A percentile compares a stretch with the other conserved stretches of the same genome.
These are phyloP conservation scores for Pugionium cornutum DNA, from an alignment of 345 rosid species.

Conservation along the genomic window DNA sequence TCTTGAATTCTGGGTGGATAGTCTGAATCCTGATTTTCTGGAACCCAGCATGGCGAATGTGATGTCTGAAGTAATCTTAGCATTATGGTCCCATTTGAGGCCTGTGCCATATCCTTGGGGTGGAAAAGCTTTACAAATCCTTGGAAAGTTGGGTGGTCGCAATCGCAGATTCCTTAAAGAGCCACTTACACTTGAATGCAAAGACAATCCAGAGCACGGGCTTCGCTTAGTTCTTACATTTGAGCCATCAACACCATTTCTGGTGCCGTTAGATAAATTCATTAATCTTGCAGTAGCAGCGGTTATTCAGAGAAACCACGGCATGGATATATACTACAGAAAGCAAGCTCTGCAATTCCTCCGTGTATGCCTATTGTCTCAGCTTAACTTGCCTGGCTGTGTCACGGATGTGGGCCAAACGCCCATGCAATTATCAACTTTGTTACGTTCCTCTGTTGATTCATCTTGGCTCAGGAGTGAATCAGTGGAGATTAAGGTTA, in stretches of 20 bases:
- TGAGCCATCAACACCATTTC: slow-evolving; percentile 92
- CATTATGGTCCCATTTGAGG: slow-evolving; percentile 95
- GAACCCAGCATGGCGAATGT: slow-evolving; percentile 98
- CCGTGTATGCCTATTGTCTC: slow-evolving; percentile 87
- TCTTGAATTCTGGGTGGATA: slow-evolving; percentile 99
- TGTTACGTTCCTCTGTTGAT: slow-evolving; percentile 69
- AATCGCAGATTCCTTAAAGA: slow-evolving; percentile 95
- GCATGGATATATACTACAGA: slow-evolving; percentile 76
- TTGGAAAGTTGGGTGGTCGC: slow-evolving; percentile 98
- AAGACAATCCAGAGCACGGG: slow-evolving; percentile 97
- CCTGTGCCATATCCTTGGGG: slow-evolving; percentile 97
- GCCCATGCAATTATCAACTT: slow-evolving; percentile 58
- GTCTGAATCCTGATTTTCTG: slow-evolving; percentile 95
- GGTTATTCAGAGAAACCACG: slow-evolving; percentile 61
- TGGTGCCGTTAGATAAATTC: slow-evolving; percentile 91
- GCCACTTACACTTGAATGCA: slow-evolving; percentile 96
- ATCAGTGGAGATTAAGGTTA: slow-evolving; percentile 78
- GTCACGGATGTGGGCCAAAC: slow-evolving; percentile 70
- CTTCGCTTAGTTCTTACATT: slow-evolving; percentile 94
- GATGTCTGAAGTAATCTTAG: slow-evolving; percentile 95
- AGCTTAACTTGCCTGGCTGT: slow-evolving; percentile 94
- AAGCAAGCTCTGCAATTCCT: slow-evolving; percentile 90
- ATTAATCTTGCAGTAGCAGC: slow-evolving; percentile 95
- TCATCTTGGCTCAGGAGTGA: slow-evolving; percentile 75
- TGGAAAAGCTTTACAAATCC: slow-evolving; percentile 87